phyloP scores from a whole-genome alignment of 2,329 filamentous ascomycete species.

The Botrytis pseudocinerea region DNA sequence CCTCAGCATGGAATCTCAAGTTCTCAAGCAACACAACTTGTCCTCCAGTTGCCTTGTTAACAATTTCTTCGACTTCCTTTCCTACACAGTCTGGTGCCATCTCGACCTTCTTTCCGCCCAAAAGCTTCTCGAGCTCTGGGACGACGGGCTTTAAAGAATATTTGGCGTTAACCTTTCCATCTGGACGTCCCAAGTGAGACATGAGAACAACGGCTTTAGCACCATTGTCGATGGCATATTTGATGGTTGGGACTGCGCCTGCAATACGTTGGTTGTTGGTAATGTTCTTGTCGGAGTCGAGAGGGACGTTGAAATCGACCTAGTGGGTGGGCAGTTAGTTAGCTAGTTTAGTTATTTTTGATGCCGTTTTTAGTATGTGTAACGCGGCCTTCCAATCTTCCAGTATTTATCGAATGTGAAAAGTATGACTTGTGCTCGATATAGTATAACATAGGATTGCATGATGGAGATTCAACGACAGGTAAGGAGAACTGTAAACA shows the following conservation, averaged over 20 bases:
- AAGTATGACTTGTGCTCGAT: background rate
- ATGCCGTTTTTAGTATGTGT: slow-evolving; percentile 3
- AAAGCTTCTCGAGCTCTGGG: slow-evolving; percentile 85
- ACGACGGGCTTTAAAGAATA: slow-evolving; percentile 94
- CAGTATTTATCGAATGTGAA: background rate
- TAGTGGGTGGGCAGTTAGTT: slow-evolving; percentile 44
- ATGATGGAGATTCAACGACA: background rate
- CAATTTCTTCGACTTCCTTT: slow-evolving; percentile 82
- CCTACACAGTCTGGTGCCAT: slow-evolving; percentile 92
- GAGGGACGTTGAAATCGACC: slow-evolving; percentile 99
- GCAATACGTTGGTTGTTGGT: slow-evolving; percentile 99
- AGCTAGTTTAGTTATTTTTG: slow-evolving; percentile 25
- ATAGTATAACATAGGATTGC: background rate
- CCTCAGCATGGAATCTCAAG: slow-evolving; percentile 95
- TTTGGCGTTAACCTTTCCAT: slow-evolving; percentile 86
- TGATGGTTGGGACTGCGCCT: slow-evolving; percentile 92
- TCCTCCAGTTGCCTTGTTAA: slow-evolving; percentile 78
- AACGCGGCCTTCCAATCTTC: no score
- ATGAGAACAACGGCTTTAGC: slow-evolving; percentile 94
- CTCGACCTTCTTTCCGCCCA: slow-evolving; percentile 74
- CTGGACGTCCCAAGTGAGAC: slow-evolving; percentile 96
- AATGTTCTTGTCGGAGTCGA: slow-evolving; percentile 88
- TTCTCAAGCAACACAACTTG: slow-evolving; percentile 93
- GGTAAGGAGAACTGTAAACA: slow-evolving; percentile 43
- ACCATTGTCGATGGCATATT: slow-evolving; percentile 85